Percentiles rank a stretch among this genome's conserved stretches.
phyloP scores from a whole-genome alignment of 2,329 filamentous ascomycete species.

The Cladosporium sp. region DNA sequence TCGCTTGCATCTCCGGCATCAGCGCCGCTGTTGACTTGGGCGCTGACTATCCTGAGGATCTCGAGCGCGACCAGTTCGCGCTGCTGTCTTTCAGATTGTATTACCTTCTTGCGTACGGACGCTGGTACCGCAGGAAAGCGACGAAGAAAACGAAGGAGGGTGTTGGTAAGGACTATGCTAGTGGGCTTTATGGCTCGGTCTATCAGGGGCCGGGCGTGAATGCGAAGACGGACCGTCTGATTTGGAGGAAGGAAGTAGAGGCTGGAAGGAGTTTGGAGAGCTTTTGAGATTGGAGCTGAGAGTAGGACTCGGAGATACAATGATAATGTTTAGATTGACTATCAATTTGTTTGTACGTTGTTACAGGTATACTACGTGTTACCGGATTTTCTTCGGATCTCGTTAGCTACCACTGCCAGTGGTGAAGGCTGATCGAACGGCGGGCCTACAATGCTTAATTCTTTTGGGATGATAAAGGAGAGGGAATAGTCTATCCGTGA shows the following conservation, averaged over 20 bases:
- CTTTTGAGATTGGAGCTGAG: slow-evolving; percentile 1
- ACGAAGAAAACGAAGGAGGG: slow-evolving; percentile 44
- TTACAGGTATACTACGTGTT: neutral
- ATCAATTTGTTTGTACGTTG: neutral
- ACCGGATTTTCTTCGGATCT: neutral
- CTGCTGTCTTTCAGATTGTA: slow-evolving; percentile 64
- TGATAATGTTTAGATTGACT: neutral
- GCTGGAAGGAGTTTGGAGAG: slow-evolving; percentile 35
- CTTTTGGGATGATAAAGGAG: no score
- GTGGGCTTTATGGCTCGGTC: slow-evolving; percentile 60
- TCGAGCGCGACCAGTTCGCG: slow-evolving; percentile 64
- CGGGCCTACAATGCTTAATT: neutral
- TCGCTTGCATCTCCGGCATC: slow-evolving; percentile 70
- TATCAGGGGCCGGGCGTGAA: slow-evolving; percentile 62
- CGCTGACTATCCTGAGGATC: slow-evolving; percentile 63
- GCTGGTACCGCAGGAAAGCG: slow-evolving; percentile 57
- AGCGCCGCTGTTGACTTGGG: slow-evolving; percentile 70
- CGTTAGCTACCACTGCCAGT: neutral
- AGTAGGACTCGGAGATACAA: neutral
- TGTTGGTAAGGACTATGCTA: slow-evolving; percentile 58
- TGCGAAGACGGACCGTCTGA: slow-evolving; percentile 53
- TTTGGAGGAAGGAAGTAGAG: slow-evolving; percentile 55
- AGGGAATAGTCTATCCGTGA: no score
- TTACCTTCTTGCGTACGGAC: slow-evolving; percentile 62
- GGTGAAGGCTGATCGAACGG: neutral